phyloP scores from a whole-genome alignment of 129 eudicot species.

The Tagetes erecta region DNA sequence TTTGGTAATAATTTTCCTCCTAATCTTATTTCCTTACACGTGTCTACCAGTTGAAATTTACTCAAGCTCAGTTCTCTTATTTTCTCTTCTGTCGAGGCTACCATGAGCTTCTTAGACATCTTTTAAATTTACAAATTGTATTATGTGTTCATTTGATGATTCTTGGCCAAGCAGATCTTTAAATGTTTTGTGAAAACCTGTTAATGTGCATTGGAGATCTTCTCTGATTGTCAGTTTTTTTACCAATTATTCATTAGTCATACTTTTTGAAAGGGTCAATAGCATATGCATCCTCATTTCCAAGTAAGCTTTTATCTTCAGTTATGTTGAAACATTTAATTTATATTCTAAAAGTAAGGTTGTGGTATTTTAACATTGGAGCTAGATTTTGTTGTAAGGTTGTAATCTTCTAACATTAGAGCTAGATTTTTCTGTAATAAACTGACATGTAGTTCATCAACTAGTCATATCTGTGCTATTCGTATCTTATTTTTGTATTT shows the following conservation, averaged over 20 bases:
- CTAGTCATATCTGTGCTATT: neutral
- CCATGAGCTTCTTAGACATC: neutral
- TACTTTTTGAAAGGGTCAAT: too few relatives aligned
- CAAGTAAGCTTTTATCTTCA: too few relatives aligned
- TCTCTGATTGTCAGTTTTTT: too few relatives aligned
- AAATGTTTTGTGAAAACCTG: too few relatives aligned
- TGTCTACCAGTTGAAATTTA: neutral
- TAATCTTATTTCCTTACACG: conserved; percentile 11
- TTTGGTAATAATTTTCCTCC: conserved; percentile 20
- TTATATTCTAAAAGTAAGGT: neutral
- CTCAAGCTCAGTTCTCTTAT: neutral
- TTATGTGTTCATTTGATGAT: neutral
- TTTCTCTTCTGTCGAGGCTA: neutral
- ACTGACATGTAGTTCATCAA: neutral
- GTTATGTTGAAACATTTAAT: neutral
- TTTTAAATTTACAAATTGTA: neutral
- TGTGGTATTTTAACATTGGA: neutral
- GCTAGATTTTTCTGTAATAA: neutral
- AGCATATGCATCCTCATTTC: too few relatives aligned
- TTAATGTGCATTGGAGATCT: too few relatives aligned
- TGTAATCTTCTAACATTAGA: too few relatives aligned
- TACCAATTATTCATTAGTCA: too few relatives aligned
- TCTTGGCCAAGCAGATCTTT: neutral
- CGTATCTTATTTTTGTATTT: conserved; percentile 3
- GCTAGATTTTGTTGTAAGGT: conserved; percentile 8